Evolutionary conservation across 2,329 filamentous ascomycete genomes (phyloP).

Genomic region (Trichoderma polysporum): DNA sequence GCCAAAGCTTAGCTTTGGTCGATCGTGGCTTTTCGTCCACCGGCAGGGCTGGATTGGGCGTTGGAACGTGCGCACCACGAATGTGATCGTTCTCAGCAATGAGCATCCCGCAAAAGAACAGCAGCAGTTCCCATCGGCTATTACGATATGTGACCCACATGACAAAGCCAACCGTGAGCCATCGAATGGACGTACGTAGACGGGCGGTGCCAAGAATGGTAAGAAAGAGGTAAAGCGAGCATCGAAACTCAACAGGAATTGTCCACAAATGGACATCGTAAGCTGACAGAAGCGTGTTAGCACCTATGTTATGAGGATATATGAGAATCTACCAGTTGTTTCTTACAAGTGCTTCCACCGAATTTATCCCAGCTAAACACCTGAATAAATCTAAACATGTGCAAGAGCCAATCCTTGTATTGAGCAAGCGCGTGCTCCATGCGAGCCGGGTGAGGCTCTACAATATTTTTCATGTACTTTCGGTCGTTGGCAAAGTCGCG

Average conservation of each 20-base stretch:
- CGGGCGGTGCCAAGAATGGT: constrained; percentile 50
- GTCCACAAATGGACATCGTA: constrained; percentile 64
- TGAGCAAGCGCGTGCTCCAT: constrained; percentile 42
- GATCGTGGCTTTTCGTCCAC: constrained; percentile 24
- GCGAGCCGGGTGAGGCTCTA: constrained; percentile 47
- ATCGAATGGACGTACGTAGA: constrained; percentile 43
- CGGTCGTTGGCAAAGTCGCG: constrained; percentile 46
- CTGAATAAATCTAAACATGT: constrained; percentile 52
- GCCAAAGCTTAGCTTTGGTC: constrained; percentile 19
- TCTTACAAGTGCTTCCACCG: constrained; percentile 46
- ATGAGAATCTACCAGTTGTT: not conserved
- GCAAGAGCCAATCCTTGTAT: constrained; percentile 45
- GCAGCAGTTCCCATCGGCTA: constrained; percentile 54
- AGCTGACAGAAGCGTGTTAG: constrained; percentile 29
- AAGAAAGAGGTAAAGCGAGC: constrained; percentile 58
- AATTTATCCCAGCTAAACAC: constrained; percentile 51
- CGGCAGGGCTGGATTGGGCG: constrained; percentile 27
- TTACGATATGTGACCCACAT: constrained; percentile 47
- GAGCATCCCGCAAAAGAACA: constrained; percentile 55
- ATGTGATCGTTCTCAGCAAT: constrained; percentile 56
- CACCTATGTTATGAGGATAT: not conserved
- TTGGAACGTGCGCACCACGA: constrained; percentile 44
- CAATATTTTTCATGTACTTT: constrained; percentile 47
- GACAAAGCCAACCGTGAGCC: constrained; percentile 42
- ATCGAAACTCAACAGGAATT: constrained; percentile 60